Evolutionary conservation across 345 rosid species (phyloP).

Genomic region (Brassica napus): Da-Ae NC_063435.1:28316501-28317000

Average conservation of each 20-base stretch:
- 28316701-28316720: conserved; percentile 17
- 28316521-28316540: conserved; percentile 45
- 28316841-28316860: not conserved
- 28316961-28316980: conserved; percentile 6
- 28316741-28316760: conserved; percentile 24
- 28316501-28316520: conserved; percentile 44
- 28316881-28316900: not conserved
- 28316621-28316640: conserved; percentile 27
- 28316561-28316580: conserved; percentile 33
- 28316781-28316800: not conserved
- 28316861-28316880: not conserved
- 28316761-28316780: not conserved
- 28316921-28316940: not conserved
- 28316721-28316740: conserved; percentile 14
- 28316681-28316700: conserved; percentile 33
- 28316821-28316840: not conserved
- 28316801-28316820: not conserved
- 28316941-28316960: not conserved
- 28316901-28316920: not conserved
- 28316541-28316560: conserved; percentile 29
- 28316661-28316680: conserved; percentile 32
- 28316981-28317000: conserved; percentile 13
- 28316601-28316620: conserved; percentile 1
- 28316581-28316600: conserved; percentile 27
- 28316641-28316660: conserved; percentile 33